These are phyloP conservation scores for Neofusicoccum laricinum DNA, from an alignment of 2,329 filamentous ascomycete species.

Conservation along the genomic window DNA sequence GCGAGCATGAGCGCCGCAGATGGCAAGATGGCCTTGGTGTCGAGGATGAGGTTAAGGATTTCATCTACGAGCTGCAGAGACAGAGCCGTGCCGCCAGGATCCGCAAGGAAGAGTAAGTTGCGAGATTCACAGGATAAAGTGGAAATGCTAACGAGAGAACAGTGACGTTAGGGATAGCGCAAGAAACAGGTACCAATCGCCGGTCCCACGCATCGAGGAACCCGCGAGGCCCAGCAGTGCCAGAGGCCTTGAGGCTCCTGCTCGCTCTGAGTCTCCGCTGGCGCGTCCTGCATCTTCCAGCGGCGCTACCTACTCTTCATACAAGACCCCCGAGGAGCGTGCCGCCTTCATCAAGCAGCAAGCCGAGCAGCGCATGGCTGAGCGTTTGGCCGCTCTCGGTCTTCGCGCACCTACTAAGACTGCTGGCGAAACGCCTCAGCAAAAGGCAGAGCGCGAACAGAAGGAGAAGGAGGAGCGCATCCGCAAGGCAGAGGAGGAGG, in stretches of 20 bases:
- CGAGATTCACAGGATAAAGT: background rate
- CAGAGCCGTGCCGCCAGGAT: conserved; percentile 75
- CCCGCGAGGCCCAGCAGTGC: conserved; percentile 24
- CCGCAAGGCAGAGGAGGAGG: conserved; percentile 89
- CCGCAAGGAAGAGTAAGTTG: conserved; percentile 53
- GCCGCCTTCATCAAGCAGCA: conserved; percentile 97
- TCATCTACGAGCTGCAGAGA: conserved; percentile 93
- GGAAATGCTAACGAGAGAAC: background rate
- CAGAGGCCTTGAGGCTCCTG: conserved; percentile 50
- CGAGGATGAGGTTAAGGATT: conserved; percentile 94
- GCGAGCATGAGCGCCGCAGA: conserved; percentile 84
- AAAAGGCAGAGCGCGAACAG: conserved; percentile 84
- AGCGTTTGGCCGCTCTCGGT: conserved; percentile 87
- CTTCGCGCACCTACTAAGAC: conserved; percentile 76
- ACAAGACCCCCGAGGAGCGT: conserved; percentile 88
- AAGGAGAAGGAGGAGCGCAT: conserved; percentile 84
- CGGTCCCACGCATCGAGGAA: conserved; percentile 40
- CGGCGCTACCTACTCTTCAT: conserved; percentile 72
- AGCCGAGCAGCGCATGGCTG: conserved; percentile 94
- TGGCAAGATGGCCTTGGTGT: conserved; percentile 97
- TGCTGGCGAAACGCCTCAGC: conserved; percentile 73
- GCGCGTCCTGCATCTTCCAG: conserved; percentile 55
- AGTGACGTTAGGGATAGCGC: conserved; percentile 22
- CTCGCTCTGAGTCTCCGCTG: conserved; percentile 46
- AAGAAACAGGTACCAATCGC: conserved; percentile 31